Base-by-base conservation (phyloP, 2,329 filamentous ascomycete species). In the Ascochyta lentis region DNA sequence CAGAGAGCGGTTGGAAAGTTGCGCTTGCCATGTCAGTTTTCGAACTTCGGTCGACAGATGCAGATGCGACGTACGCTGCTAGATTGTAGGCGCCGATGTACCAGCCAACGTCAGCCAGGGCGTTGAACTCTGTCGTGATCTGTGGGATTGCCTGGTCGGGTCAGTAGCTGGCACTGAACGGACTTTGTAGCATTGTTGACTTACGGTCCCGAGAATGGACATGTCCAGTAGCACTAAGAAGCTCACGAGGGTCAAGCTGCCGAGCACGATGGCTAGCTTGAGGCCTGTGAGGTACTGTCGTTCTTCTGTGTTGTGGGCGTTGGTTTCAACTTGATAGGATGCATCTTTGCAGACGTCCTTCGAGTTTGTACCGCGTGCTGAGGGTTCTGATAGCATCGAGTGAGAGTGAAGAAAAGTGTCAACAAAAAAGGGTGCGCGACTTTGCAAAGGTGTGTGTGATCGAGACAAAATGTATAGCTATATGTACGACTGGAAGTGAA, bases 121-220 rank as follows among this genome's bases (percentile, higher is more conserved):
- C 63, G 16, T 66, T 60, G 49, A 70, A 71, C 1, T 69, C 49
- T 12, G 48, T 61, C 7, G 68, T 70, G 10, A 70, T 70, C 6
- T 44, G 50, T 2, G 66, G 66, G 23, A 69, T 67, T 1, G 68
- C 67, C 66, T 70, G 22, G 1, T 9, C 2, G 2, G n/a, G 2
- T 64, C 3, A 60, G 40, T 39, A 9, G 7, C 16, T 10, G 3
- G 9, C 22, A 12, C 19, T 3, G 2, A 19, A 40, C 13, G 16
- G 13, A 6, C n/a, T 15, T 16, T 16, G 3, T 34, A 27, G 8
- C 2, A 12, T 19, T 8, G 15, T 15, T 5, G 6, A 44, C 64
- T 41, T 51, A 66, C 67, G 8, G 66, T 70, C n/a, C 66, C 63
- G 22, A 72, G 50, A 29, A 72, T 72, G 10, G 65, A 59, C 15